Evolutionary conservation across 306 rosid species (phyloP).

Genomic region (Castanea mollissima): DNA sequence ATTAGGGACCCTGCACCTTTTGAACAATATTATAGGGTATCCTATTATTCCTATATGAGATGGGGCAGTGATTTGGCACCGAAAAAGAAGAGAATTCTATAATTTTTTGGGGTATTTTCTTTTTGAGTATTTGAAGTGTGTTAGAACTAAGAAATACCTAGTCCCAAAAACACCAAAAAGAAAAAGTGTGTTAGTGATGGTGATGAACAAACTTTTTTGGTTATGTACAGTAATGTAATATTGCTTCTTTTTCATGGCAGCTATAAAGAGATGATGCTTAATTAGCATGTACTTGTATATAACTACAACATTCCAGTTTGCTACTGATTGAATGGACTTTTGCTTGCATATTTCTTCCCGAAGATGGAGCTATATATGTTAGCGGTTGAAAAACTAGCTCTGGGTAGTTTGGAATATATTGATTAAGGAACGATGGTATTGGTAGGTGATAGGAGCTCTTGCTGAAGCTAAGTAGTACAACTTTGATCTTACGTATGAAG

Average conservation of each 20-base stretch:
- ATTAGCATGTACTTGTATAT: not conserved
- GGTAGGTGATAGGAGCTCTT: too few relatives aligned
- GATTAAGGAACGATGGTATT: too few relatives aligned
- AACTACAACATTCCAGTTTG: not conserved
- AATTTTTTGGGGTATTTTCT: conserved; percentile 31
- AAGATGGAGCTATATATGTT: not conserved
- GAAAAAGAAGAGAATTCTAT: conserved; percentile 4
- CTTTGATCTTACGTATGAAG: too few relatives aligned
- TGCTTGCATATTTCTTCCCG: not conserved
- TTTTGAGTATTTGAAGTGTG: conserved; percentile 36
- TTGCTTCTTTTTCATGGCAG: conserved; percentile 1
- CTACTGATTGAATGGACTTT: not conserved
- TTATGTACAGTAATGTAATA: conserved; percentile 38
- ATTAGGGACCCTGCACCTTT: conserved; percentile 38
- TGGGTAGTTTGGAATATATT: too few relatives aligned
- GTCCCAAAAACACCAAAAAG: not conserved
- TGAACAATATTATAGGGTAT: conserved; percentile 22
- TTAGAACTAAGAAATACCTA: conserved; percentile 7
- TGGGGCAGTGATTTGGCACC: conserved; percentile 25
- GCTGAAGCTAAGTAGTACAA: too few relatives aligned
- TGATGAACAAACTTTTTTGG: conserved; percentile 10
- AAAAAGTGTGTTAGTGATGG: not conserved
- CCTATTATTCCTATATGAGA: conserved; percentile 3
- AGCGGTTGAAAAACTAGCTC: too few relatives aligned
- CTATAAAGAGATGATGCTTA: not conserved